phyloP scores from a whole-genome alignment of 495 filamentous ascomycete genomes.

The Daldinia bambusicola region DNA sequence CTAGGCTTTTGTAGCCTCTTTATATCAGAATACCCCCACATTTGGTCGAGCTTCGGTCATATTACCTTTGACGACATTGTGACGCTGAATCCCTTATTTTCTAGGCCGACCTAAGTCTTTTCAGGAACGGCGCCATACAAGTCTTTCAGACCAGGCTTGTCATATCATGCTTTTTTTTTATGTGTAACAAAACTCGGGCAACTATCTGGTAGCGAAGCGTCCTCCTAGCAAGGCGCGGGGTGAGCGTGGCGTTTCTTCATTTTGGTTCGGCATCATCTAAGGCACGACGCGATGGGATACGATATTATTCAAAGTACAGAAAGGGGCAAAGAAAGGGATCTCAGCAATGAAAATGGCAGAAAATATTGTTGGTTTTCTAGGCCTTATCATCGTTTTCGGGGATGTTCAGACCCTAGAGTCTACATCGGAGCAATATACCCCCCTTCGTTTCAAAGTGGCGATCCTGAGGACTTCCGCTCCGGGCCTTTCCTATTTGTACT shows the following conservation, averaged over 20 bases:
- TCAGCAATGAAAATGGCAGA: slow-evolving; percentile 38
- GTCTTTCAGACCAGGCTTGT: slow-evolving; percentile 7
- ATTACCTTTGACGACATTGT: slow-evolving; percentile 1
- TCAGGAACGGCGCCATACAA: slow-evolving; percentile 20
- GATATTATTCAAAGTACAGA: slow-evolving; percentile 42
- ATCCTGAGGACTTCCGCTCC: slow-evolving; percentile 5
- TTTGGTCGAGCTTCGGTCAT: slow-evolving; percentile 3
- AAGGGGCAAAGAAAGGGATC: slow-evolving; percentile 38
- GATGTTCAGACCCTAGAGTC: slow-evolving; percentile 19
- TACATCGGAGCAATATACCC: slow-evolving; percentile 25
- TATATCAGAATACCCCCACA: slow-evolving; percentile 11
- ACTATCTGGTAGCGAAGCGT: slow-evolving; percentile 20
- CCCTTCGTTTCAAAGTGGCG: slow-evolving; percentile 13
- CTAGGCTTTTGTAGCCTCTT: slow-evolving; percentile 33
- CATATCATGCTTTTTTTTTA: slow-evolving; percentile 30
- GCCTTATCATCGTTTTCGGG: slow-evolving; percentile 3
- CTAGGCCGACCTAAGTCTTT: slow-evolving; percentile 7
- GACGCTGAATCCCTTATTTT: slow-evolving; percentile 10
- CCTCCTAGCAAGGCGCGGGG: slow-evolving; percentile 38
- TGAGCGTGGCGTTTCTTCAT: slow-evolving; percentile 41
- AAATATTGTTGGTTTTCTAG: slow-evolving; percentile 28
- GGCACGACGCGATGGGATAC: slow-evolving; percentile 43
- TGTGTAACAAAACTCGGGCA: slow-evolving; percentile 39
- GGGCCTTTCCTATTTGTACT: slow-evolving; percentile 22
- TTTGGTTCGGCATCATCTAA: slow-evolving; percentile 44